Conservation (phyloP, 768 basidiomycete species). For the Phylloporus scabripes region DNA sequence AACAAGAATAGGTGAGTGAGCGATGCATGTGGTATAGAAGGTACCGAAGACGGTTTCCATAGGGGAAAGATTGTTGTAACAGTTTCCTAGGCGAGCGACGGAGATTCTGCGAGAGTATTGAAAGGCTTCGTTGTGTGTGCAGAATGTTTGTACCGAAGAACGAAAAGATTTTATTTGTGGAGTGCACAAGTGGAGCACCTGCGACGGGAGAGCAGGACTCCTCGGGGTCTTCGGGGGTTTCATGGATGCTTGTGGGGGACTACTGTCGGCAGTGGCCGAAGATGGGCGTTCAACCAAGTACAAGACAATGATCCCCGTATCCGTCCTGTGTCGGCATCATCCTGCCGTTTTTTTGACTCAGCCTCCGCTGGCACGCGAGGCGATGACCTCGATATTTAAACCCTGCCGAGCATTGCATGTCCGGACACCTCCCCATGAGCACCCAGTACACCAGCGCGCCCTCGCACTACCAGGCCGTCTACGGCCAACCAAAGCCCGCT, state of each 20-base stretch:
- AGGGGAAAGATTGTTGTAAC: slow-evolving; percentile 32
- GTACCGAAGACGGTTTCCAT: background rate
- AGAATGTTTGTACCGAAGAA: background rate
- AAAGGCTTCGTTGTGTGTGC: slow-evolving; percentile 1
- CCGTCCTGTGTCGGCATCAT: slow-evolving; percentile 25
- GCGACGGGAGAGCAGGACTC: background rate
- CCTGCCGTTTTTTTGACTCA: slow-evolving; percentile 4
- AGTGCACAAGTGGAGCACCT: no score
- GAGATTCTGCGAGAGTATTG: slow-evolving; percentile 8
- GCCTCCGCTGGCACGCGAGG: slow-evolving; percentile 9
- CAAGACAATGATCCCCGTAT: slow-evolving; percentile 14
- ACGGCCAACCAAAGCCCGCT: slow-evolving; percentile 20
- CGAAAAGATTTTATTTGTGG: background rate
- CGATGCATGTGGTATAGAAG: slow-evolving; percentile 1
- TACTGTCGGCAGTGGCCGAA: slow-evolving; percentile 3
- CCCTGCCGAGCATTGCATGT: background rate
- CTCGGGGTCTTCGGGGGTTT: slow-evolving; percentile 6
- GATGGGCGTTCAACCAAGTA: background rate
- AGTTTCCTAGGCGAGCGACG: slow-evolving; percentile 16
- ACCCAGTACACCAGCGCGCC: slow-evolving; percentile 20
- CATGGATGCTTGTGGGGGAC: background rate
- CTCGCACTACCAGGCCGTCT: slow-evolving; percentile 12
- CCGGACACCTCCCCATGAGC: slow-evolving; percentile 19
- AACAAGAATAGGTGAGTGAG: slow-evolving; percentile 49
- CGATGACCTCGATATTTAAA: slow-evolving; percentile 31